Conservation (phyloP, 208 protist species). For the Crithidia brevicula region DNA sequence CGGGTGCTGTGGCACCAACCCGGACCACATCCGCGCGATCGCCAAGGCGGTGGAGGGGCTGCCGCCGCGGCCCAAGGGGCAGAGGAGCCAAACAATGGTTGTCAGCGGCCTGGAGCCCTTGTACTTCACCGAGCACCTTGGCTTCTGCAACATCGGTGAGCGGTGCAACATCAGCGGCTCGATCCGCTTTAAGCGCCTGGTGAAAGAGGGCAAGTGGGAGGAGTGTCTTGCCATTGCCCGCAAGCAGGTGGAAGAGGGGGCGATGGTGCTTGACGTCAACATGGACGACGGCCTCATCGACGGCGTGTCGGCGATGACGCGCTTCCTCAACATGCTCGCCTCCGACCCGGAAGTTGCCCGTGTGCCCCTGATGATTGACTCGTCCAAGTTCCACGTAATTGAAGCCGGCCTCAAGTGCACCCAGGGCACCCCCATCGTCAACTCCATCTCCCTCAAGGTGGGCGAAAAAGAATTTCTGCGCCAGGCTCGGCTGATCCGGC, state of each 20-base stretch:
- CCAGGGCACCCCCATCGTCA: constrained; percentile 98
- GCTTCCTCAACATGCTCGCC: constrained; percentile 94
- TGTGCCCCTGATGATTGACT: constrained; percentile 97
- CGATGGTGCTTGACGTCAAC: constrained; percentile 97
- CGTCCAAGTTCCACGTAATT: constrained; percentile 95
- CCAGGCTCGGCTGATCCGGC: constrained; percentile 87
- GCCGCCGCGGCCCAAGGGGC: constrained; percentile 38
- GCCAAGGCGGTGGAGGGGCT: constrained; percentile 39
- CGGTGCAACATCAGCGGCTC: constrained; percentile 97
- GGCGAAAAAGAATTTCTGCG: constrained; percentile 95
- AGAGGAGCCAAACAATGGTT: constrained; percentile 39
- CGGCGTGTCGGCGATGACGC: constrained; percentile 86
- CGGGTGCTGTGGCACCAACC: constrained; percentile 78
- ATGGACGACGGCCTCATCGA: constrained; percentile 98
- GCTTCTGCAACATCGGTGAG: constrained; percentile 97
- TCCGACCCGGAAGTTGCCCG: constrained; percentile 95
- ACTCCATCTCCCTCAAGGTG: constrained; percentile 97
- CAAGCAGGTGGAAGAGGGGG: constrained; percentile 94
- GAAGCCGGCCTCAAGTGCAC: constrained; percentile 93
- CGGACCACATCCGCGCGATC: constrained; percentile 75
- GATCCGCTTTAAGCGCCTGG: constrained; percentile 93
- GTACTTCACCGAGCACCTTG: constrained; percentile 71
- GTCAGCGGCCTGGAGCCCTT: constrained; percentile 92
- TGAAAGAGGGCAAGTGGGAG: constrained; percentile 92
- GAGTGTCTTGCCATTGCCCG: constrained; percentile 63